Conservation (phyloP, 495 filamentous ascomycete species). For the Annulohypoxylon bovei region DNA sequence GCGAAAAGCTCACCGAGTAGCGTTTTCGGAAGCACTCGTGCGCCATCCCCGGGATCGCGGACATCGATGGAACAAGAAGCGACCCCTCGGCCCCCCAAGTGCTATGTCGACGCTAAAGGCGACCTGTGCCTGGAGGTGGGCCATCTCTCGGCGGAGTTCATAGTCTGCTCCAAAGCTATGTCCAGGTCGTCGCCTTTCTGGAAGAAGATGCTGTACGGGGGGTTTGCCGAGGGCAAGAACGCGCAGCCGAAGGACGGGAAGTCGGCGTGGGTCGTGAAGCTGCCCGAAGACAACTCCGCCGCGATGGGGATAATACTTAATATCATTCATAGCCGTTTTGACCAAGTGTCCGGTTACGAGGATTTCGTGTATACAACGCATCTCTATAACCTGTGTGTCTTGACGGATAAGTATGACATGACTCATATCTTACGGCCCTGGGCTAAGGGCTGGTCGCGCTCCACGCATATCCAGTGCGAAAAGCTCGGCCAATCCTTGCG, state of each 20-base stretch:
- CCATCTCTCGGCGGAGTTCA: slow-evolving; percentile 15
- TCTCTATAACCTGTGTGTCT: slow-evolving; percentile 39
- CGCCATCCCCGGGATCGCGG: background rate
- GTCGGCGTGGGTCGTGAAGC: slow-evolving; percentile 38
- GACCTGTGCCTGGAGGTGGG: slow-evolving; percentile 38
- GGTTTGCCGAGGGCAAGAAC: slow-evolving; percentile 43
- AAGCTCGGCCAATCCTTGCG: slow-evolving; percentile 24
- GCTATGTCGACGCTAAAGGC: slow-evolving; percentile 21
- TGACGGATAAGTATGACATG: slow-evolving; percentile 47
- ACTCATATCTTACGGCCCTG: slow-evolving; percentile 36
- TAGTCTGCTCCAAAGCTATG: slow-evolving; percentile 39
- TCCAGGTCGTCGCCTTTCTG: slow-evolving; percentile 43
- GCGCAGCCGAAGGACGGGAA: slow-evolving; percentile 4
- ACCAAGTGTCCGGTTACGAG: slow-evolving; percentile 29
- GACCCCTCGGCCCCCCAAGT: slow-evolving; percentile 1
- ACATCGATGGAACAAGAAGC: background rate
- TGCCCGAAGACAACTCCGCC: slow-evolving; percentile 46
- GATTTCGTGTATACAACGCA: slow-evolving; percentile 24
- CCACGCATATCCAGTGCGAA: slow-evolving; percentile 26
- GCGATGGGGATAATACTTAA: slow-evolving; percentile 38
- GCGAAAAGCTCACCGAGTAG: background rate
- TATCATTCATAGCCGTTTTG: slow-evolving; percentile 43
- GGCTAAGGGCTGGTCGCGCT: slow-evolving; percentile 35
- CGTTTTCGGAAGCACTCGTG: background rate
- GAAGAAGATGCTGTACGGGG: slow-evolving; percentile 44